phyloP scores from a whole-genome alignment of 2,329 filamentous ascomycete genomes.

The Pseudocercospora ulei region DNA sequence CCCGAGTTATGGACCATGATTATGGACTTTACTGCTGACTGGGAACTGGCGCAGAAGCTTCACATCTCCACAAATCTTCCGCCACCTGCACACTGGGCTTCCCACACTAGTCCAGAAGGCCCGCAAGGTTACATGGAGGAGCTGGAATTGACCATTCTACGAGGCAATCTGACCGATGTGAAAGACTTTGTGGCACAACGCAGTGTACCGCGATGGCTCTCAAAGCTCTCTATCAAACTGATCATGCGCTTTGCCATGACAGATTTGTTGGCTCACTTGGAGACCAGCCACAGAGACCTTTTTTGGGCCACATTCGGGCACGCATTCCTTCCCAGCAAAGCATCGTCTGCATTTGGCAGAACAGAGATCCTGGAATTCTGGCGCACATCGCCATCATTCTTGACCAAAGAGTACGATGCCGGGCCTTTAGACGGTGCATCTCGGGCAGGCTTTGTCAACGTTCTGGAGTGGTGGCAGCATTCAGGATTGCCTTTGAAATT shows the following conservation, averaged over 20 bases:
- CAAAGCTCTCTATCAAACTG: conserved; percentile 71
- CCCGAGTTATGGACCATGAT: conserved; percentile 85
- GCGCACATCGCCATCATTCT: conserved; percentile 70
- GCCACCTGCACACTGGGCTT: conserved; percentile 63
- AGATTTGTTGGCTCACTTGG: conserved; percentile 63
- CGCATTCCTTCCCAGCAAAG: conserved; percentile 75
- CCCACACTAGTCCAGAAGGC: conserved; percentile 53
- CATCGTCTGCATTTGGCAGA: conserved; percentile 75
- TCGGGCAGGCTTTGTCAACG: conserved; percentile 70
- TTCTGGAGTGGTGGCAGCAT: conserved; percentile 85
- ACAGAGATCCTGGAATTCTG: conserved; percentile 84
- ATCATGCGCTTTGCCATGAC: conserved; percentile 86
- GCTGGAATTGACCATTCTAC: conserved; percentile 76
- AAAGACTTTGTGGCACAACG: conserved; percentile 59
- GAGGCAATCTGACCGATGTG: conserved; percentile 58
- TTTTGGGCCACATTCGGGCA: conserved; percentile 78
- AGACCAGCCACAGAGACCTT: conserved; percentile 58
- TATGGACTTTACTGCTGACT: conserved; percentile 73
- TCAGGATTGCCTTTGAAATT: conserved; percentile 72
- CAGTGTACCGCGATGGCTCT: conserved; percentile 64
- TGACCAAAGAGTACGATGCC: conserved; percentile 74
- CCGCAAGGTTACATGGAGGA: conserved; percentile 64
- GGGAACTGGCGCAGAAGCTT: conserved; percentile 76
- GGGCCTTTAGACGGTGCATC: conserved; percentile 84
- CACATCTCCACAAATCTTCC: conserved; percentile 69